Evolutionary conservation across 805 yeast genomes (phyloP).

Genomic region (Lachancea sp.): DNA sequence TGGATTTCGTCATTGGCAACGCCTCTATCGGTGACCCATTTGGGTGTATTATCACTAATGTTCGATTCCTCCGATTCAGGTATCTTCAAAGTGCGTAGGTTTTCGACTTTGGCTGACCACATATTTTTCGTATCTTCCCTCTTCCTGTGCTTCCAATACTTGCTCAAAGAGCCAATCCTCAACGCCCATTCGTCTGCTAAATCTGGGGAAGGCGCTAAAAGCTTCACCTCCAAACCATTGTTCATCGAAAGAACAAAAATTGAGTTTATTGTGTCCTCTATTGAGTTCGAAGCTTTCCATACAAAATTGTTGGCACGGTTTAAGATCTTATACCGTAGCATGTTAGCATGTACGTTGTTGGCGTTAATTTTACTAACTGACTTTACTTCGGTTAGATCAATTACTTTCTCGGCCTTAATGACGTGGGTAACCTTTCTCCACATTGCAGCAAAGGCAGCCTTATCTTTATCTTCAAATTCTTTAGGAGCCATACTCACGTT

Average conservation of each 20-base stretch:
- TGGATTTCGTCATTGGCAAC: conserved; percentile 47
- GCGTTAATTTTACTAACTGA: conserved; percentile 34
- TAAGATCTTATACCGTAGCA: conserved; percentile 28
- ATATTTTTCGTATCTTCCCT: conserved; percentile 37
- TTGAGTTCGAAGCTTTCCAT: conserved; percentile 16
- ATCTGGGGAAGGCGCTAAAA: conserved; percentile 48
- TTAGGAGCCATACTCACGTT: conserved; percentile 31
- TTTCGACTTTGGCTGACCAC: conserved; percentile 37
- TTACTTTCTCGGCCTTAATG: conserved; percentile 49
- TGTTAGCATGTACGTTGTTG: conserved; percentile 20
- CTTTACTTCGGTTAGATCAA: conserved; percentile 51
- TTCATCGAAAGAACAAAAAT: conserved; percentile 46
- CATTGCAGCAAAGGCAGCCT: conserved; percentile 54
- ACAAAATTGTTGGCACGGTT: conserved; percentile 14
- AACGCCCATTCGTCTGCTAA: conserved; percentile 63
- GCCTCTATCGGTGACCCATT: conserved; percentile 51
- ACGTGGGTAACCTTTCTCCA: conserved; percentile 55
- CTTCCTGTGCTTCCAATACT: conserved; percentile 55
- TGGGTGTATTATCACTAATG: conserved; percentile 39
- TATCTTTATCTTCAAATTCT: conserved; percentile 46
- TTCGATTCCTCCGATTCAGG: conserved; percentile 54
- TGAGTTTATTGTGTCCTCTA: conserved; percentile 36
- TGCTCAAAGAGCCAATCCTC: conserved; percentile 38
- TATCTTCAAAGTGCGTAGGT: conserved; percentile 42
- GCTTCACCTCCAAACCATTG: conserved; percentile 41